Evolutionary conservation across 2,329 filamentous ascomycete genomes (phyloP), one percentile per base, ranked within the genome.

Genomic region (Plenodomus biglobosus): DNA sequence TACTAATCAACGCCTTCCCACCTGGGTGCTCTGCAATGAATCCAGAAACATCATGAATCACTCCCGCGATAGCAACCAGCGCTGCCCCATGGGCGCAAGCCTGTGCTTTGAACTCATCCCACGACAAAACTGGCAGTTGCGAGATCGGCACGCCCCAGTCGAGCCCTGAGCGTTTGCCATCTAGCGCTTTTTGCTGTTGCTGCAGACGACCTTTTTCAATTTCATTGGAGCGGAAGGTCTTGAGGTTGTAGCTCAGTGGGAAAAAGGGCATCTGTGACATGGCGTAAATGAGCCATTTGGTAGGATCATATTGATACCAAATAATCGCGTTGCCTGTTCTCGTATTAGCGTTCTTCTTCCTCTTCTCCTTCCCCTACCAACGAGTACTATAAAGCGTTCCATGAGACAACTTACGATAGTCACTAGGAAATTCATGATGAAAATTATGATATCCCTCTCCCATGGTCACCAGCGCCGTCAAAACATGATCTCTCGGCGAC

Each of bases 401-500:
- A 22, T 39, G 8, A 4, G 38, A 10, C 10, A 52, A 65, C 57
- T 59, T 66, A 57, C 70, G 69, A 55, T 72, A 74, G 42, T 74
- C 71, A 39, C 64, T 68, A 1, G 71, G 71, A 43, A 73, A 73
- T 50, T 73, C 70, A 49, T 73, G 71, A 49, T 73, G 71, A 53
- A 73, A 73, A 55, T 73, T 73, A 50, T 73, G 71, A 53, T 73
- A 73, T 0, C 71, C 71, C 46, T 73, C 71, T n/a, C 71, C 71
- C 41, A 73, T 69, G 0, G 71, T 73, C 7, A 73, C 66, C 1
- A 73, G 50, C 8, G 71, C 71, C 1, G 71, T 73, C 7, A 73
- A 30, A 15, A 72, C 56, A 42, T 73, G 69, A 43, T 73, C 71
- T 17, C 71, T 48, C 5, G 71, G 71, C 5, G 51, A 64, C 40